Evolutionary conservation across 202 grass and related monocot genomes (phyloP).

Genomic region (Miscanthus sacchariflorus): DNA sequence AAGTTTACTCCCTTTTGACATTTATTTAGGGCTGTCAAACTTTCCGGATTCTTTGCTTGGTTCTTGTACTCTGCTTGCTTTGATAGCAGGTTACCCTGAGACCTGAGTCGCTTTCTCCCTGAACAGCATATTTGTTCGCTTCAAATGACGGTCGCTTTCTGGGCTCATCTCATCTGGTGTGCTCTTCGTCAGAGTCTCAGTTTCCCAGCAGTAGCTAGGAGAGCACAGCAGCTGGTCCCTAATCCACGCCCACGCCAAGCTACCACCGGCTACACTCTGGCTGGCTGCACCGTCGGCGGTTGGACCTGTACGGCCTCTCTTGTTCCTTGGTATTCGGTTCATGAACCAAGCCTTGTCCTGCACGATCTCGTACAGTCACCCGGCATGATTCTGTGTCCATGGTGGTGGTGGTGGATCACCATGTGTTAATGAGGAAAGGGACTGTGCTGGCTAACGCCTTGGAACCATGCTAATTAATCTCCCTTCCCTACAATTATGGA

Average conservation of each 20-base stretch:
- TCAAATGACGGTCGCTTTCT: slow-evolving; percentile 45
- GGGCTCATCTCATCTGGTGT: slow-evolving; percentile 30
- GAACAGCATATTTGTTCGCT: slow-evolving; percentile 44
- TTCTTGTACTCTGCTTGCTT: slow-evolving; percentile 27
- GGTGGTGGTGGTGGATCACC: slow-evolving; percentile 49
- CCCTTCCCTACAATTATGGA: slow-evolving; percentile 50
- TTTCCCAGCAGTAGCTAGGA: slow-evolving; percentile 28
- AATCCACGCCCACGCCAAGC: slow-evolving; percentile 41
- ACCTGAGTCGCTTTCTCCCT: slow-evolving; percentile 41
- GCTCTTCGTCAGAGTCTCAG: slow-evolving; percentile 27
- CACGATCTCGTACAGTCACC: slow-evolving; percentile 42
- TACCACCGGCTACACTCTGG: slow-evolving; percentile 39
- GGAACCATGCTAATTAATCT: slow-evolving; percentile 31
- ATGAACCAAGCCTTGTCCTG: slow-evolving; percentile 42
- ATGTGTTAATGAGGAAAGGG: slow-evolving; percentile 58
- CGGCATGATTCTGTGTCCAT: slow-evolving; percentile 39
- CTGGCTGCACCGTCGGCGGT: slow-evolving; percentile 18
- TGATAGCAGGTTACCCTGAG: slow-evolving; percentile 14
- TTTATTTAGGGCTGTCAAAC: not conserved
- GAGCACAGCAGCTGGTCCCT: slow-evolving; percentile 39
- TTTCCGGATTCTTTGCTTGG: slow-evolving; percentile 49
- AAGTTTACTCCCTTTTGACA: not conserved
- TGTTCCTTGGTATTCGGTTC: slow-evolving; percentile 54
- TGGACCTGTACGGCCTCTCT: slow-evolving; percentile 28
- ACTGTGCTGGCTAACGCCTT: slow-evolving; percentile 45